Conservation (phyloP, 2,329 filamentous ascomycete species). For the Furcasterigmium sp. region DNA sequence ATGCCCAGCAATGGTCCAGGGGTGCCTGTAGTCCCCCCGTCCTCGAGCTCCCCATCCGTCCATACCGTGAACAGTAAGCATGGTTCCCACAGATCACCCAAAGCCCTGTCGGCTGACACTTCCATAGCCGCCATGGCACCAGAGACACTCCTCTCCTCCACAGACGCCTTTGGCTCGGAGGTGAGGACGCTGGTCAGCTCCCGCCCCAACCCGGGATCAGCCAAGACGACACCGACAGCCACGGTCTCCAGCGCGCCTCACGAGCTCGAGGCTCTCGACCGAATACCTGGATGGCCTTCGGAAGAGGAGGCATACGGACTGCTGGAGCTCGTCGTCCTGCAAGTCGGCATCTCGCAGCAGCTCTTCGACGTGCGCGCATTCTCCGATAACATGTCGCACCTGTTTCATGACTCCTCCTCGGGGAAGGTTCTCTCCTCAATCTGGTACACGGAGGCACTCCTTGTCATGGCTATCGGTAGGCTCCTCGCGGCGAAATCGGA, state of each 20-base stretch:
- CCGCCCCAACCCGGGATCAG: background rate
- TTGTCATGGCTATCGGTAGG: conserved; percentile 9
- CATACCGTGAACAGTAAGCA: too few relatives aligned
- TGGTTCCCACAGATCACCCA: too few relatives aligned
- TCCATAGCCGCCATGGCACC: background rate
- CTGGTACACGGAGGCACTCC: conserved; percentile 8
- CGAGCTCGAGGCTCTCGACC: background rate
- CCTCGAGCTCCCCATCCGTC: too few relatives aligned
- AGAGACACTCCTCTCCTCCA: background rate
- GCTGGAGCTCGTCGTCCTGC: conserved; percentile 3
- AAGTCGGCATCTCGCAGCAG: conserved; percentile 9
- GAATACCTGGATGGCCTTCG: conserved; percentile 1
- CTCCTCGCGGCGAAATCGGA: conserved; percentile 5
- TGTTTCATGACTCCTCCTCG: conserved; percentile 3
- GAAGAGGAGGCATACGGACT: conserved; percentile 6
- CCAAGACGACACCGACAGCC: background rate
- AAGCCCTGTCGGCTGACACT: background rate
- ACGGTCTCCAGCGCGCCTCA: background rate
- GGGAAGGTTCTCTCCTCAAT: conserved; percentile 1
- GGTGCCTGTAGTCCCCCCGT: background rate
- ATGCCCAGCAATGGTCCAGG: background rate
- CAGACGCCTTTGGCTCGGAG: background rate
- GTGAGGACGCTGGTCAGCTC: background rate
- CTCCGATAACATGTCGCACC: conserved; percentile 8
- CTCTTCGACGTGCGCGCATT: conserved; percentile 8